A percentile compares a stretch with the other conserved stretches of the same genome.
These are phyloP conservation scores for Colletotrichum plurivorum DNA, from an alignment of 2,329 filamentous ascomycete species.

Conservation along the genomic window DNA sequence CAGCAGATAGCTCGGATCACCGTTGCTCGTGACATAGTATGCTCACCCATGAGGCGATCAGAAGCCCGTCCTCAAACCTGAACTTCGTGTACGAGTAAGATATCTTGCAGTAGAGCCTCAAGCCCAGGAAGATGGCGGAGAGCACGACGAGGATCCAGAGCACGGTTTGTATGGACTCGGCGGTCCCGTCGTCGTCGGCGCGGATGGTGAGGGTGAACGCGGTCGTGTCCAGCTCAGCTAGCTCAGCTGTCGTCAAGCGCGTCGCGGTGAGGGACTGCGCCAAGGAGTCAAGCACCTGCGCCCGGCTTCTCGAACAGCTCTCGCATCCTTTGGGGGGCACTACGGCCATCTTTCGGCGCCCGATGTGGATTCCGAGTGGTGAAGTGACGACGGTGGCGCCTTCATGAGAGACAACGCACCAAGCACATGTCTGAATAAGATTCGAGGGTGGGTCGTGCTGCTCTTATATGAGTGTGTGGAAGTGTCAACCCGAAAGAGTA, in stretches of 20 bases:
- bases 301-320: slow-evolving; percentile 25
- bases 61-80: slow-evolving; percentile 47
- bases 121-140: slow-evolving; percentile 41
- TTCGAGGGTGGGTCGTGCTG: not conserved
- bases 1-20: too few species aligned
- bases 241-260: slow-evolving; percentile 3
- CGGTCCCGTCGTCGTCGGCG: slow-evolving; percentile 21
- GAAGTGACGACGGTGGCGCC: slow-evolving; percentile 11
- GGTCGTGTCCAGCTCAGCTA: slow-evolving; percentile 24
- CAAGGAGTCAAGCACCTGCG: slow-evolving; percentile 12
- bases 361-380: slow-evolving; percentile 5
- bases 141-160: slow-evolving; percentile 43
- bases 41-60: slow-evolving; percentile 45
- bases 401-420: not conserved
- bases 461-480: slow-evolving; percentile 8
- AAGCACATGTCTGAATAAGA: not conserved
- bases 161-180: slow-evolving; percentile 27
- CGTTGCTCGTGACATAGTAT: not conserved
- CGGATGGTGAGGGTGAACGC: slow-evolving; percentile 23
- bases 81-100: slow-evolving; percentile 42
- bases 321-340: slow-evolving; percentile 29
- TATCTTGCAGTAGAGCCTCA: slow-evolving; percentile 46
- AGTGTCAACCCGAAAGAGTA: not conserved
- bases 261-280: slow-evolving; percentile 12
- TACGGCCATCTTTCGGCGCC: slow-evolving; percentile 34